phyloP scores from a whole-genome alignment of 495 filamentous ascomycete species.

The Hypomontagnella submonticulosa region DNA sequence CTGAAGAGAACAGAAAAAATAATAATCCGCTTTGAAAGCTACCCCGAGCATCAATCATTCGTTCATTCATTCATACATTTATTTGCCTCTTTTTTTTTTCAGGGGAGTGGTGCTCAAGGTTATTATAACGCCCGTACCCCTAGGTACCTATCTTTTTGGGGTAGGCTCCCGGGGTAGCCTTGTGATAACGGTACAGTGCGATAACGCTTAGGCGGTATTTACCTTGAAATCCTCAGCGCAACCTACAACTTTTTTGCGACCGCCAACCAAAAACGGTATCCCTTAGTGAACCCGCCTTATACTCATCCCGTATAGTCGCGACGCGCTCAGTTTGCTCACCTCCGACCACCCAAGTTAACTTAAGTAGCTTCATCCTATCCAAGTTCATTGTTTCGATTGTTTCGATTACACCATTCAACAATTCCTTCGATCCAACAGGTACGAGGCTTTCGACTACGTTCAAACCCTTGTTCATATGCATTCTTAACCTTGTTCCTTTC shows the following conservation, averaged over 20 bases:
- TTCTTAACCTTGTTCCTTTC: constrained; percentile 1
- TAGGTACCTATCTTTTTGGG: too few relatives aligned
- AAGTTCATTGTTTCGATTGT: neutral
- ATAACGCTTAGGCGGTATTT: constrained; percentile 22
- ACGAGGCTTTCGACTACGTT: neutral
- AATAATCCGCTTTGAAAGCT: constrained; percentile 20
- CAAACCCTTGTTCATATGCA: neutral
- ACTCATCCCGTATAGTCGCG: neutral
- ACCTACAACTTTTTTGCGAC: constrained; percentile 22
- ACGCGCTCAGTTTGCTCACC: neutral
- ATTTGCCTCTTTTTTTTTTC: neutral
- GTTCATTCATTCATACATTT: neutral
- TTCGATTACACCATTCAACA: too few relatives aligned
- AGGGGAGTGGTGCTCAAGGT: neutral
- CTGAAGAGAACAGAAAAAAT: constrained; percentile 7
- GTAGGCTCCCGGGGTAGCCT: neutral
- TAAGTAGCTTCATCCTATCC: neutral
- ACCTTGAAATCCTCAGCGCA: constrained; percentile 1
- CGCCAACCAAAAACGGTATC: neutral
- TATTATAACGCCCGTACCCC: too few relatives aligned
- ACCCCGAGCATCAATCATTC: neutral
- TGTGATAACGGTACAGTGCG: constrained; percentile 13
- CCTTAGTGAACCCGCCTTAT: too few relatives aligned
- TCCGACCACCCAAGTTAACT: neutral
- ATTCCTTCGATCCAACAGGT: too few relatives aligned